Percentiles rank a stretch among this genome's conserved stretches.
Conservation (phyloP, 805 yeast species). For the Nakazawaea wyomingensis region DNA sequence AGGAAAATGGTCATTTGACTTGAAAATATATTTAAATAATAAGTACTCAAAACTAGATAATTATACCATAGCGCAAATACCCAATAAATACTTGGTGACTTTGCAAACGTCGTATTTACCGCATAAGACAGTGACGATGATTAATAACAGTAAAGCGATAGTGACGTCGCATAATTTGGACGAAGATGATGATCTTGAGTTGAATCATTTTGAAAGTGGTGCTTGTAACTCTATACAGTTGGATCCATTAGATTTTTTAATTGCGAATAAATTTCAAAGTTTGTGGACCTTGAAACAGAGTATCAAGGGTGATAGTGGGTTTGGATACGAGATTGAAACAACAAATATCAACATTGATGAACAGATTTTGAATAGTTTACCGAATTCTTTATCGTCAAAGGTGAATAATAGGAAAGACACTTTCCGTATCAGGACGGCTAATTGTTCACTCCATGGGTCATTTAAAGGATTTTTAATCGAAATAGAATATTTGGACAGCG, state of each 20-base stretch:
- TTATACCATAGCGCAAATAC: constrained; percentile 29
- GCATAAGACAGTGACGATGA: constrained; percentile 42
- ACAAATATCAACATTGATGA: constrained; percentile 18
- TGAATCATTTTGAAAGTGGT: constrained; percentile 29
- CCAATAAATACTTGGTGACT: constrained; percentile 43
- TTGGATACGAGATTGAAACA: constrained; percentile 48
- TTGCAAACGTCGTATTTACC: constrained; percentile 45
- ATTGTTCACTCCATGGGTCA: constrained; percentile 67
- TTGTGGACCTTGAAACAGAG: constrained; percentile 67
- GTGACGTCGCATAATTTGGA: constrained; percentile 21
- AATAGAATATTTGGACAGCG: constrained; percentile 36
- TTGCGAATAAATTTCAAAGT: constrained; percentile 56
- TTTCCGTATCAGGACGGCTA: constrained; percentile 57
- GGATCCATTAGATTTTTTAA: constrained; percentile 52
- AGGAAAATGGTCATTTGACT: constrained; percentile 66
- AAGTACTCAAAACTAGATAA: constrained; percentile 40
- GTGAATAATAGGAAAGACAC: constrained; percentile 31
- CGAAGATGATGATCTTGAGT: constrained; percentile 18
- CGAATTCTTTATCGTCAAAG: constrained; percentile 1
- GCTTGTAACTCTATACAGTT: constrained; percentile 49
- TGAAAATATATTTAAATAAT: constrained; percentile 65
- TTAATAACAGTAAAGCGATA: constrained; percentile 37
- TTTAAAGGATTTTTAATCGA: constrained; percentile 69
- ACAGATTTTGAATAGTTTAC: constrained; percentile 9
- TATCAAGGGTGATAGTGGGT: constrained; percentile 72